Evolutionary conservation across 2,329 filamentous ascomycete genomes (phyloP).

Genomic region (Colletotrichum phormii): DNA sequence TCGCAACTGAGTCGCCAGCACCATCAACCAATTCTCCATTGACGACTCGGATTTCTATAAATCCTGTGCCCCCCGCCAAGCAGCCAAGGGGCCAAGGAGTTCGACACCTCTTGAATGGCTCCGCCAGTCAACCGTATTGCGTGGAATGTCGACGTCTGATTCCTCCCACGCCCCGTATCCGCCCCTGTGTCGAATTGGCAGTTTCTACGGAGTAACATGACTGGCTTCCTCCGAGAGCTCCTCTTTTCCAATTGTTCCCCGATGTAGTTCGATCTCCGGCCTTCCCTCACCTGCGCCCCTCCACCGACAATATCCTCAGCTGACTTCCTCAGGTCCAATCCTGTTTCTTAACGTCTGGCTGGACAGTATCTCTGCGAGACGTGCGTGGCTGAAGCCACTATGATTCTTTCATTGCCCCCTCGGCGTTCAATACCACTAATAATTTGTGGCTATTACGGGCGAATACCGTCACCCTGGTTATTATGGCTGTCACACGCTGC

Average conservation of each 20-base stretch:
- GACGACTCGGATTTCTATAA: constrained; percentile 24
- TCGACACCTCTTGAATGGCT: constrained; percentile 1
- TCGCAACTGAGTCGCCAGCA: background rate
- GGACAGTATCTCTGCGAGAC: background rate
- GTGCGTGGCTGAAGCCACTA: background rate
- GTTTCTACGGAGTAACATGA: background rate
- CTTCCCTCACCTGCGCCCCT: background rate
- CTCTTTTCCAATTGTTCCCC: constrained; percentile 1
- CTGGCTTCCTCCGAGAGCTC: background rate
- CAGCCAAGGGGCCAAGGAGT: constrained; percentile 33
- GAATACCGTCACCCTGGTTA: constrained; percentile 7
- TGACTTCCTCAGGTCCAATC: background rate
- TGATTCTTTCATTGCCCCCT: background rate
- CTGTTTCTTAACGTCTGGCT: background rate
- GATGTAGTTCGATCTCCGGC: constrained; percentile 18
- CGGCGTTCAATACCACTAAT: background rate
- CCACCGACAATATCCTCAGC: background rate
- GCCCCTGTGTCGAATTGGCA: background rate
- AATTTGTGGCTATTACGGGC: background rate
- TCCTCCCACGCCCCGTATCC: background rate
- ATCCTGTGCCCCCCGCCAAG: constrained; percentile 29
- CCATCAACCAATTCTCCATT: background rate
- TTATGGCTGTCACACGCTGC: constrained; percentile 9
- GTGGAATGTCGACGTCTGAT: constrained; percentile 20
- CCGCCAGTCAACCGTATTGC: background rate